These are phyloP conservation scores for Westerdykella sp. DNA, from an alignment of 2,329 filamentous ascomycete genomes.

Conservation along the genomic window DNA sequence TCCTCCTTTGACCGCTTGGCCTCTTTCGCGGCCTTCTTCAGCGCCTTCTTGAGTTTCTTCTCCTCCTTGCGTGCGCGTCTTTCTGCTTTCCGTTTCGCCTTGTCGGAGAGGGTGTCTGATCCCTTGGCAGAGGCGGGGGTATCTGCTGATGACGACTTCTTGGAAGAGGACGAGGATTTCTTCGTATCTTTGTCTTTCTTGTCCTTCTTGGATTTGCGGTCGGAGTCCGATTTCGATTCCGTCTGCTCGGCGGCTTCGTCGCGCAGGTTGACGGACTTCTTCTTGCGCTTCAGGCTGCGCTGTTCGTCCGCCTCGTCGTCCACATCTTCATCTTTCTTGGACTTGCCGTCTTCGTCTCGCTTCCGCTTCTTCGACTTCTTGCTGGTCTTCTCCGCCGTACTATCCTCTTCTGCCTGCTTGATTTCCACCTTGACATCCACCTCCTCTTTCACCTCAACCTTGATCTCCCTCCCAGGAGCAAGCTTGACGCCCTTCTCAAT, in stretches of 20 bases:
- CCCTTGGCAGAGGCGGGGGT: slow-evolving; percentile 13
- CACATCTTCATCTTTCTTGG: slow-evolving; percentile 15
- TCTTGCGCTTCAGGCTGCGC: slow-evolving; percentile 33
- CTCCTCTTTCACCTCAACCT: slow-evolving; percentile 38
- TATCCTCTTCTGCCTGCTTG: slow-evolving; percentile 28
- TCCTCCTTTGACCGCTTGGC: slow-evolving; percentile 22
- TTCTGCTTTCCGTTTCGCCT: slow-evolving; percentile 34
- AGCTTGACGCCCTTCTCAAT: slow-evolving; percentile 47
- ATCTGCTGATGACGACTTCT: slow-evolving; percentile 10
- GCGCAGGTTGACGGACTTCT: slow-evolving; percentile 31
- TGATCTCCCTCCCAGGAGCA: slow-evolving; percentile 30
- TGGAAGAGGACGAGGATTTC: slow-evolving; percentile 4
- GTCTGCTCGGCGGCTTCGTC: slow-evolving; percentile 22
- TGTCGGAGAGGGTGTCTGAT: slow-evolving; percentile 40
- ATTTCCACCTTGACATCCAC: slow-evolving; percentile 39
- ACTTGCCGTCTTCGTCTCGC: slow-evolving; percentile 11
- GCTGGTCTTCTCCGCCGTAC: slow-evolving; percentile 11
- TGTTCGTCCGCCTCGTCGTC: slow-evolving; percentile 28
- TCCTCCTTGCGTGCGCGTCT: slow-evolving; percentile 43
- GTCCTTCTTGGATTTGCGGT: slow-evolving; percentile 24
- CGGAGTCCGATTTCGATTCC: slow-evolving; percentile 5
- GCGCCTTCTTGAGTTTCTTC: slow-evolving; percentile 46
- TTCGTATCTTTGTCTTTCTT: slow-evolving; percentile 31
- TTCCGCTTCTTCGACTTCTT: slow-evolving; percentile 29
- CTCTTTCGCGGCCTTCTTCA: slow-evolving; percentile 41